phyloP scores from a whole-genome alignment of 2,329 filamentous ascomycete genomes.

The Scopulariopsis brevicaulis region DNA sequence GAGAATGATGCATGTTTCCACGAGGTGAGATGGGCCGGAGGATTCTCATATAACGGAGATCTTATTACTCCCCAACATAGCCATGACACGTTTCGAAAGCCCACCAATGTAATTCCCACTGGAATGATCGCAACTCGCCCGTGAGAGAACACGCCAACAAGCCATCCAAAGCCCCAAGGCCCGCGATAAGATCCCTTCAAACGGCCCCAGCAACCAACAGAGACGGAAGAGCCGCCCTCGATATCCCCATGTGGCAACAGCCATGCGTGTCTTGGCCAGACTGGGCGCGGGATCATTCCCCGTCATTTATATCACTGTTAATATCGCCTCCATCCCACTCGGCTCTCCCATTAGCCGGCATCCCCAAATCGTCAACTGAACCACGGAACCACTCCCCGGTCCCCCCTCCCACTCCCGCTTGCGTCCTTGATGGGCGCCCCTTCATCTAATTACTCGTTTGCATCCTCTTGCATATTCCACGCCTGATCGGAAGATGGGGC shows the following conservation, averaged over 20 bases:
- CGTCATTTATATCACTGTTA: slow-evolving; percentile 4
- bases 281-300: slow-evolving; percentile 4
- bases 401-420: background rate
- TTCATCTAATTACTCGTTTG: background rate
- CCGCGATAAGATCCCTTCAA: background rate
- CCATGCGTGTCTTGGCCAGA: background rate
- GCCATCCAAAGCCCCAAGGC: background rate
- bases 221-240: background rate
- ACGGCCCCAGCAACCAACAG: background rate
- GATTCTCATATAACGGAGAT: background rate
- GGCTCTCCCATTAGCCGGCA: slow-evolving; percentile 3
- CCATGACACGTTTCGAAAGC: background rate
- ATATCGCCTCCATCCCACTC: slow-evolving; percentile 3
- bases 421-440: background rate
- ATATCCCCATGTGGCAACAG: background rate
- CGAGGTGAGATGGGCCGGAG: background rate
- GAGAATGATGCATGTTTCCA: background rate
- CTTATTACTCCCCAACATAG: background rate
- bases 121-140: background rate
- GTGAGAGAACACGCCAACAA: background rate
- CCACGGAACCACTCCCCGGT: background rate
- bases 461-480: background rate
- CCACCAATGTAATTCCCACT: background rate
- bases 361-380: slow-evolving; percentile 1
- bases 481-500: background rate